Evolutionary conservation across 2,329 filamentous ascomycete genomes (phyloP).

Genomic region (Rutstroemia sp.): DNA sequence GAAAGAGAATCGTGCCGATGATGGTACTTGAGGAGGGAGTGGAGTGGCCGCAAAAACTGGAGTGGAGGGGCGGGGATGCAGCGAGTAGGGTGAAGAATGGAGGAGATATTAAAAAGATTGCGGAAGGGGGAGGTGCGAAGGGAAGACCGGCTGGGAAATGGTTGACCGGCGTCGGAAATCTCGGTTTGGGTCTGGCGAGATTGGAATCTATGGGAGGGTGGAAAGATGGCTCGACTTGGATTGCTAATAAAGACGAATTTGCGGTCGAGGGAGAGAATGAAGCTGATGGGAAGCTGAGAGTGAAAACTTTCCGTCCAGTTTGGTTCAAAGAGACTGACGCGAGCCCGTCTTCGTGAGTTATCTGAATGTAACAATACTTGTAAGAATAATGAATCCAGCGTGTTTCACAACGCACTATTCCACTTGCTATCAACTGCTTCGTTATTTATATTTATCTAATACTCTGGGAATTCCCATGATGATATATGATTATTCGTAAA

Average conservation of each 20-base stretch:
- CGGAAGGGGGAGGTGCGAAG: constrained; percentile 42
- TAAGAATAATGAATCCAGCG: neutral
- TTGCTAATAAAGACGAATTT: constrained; percentile 40
- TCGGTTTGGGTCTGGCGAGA: constrained; percentile 80
- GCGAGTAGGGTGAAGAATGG: constrained; percentile 38
- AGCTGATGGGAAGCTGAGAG: constrained; percentile 34
- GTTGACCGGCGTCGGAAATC: constrained; percentile 70
- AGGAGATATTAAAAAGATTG: constrained; percentile 26
- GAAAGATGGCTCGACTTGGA: constrained; percentile 54
- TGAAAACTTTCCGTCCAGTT: constrained; percentile 77
- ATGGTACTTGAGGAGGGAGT: constrained; percentile 54
- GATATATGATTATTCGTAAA: constrained; percentile 14
- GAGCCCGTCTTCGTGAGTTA: neutral
- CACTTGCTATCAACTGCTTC: neutral
- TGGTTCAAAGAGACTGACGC: constrained; percentile 44
- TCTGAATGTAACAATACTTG: neutral
- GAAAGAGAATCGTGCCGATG: constrained; percentile 82
- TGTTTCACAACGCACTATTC: neutral
- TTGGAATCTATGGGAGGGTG: constrained; percentile 87
- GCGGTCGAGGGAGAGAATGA: constrained; percentile 38
- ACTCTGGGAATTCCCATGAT: neutral
- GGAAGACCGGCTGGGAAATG: constrained; percentile 75
- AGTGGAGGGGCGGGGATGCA: constrained; percentile 33
- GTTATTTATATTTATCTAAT: neutral
- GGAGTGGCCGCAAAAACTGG: constrained; percentile 41